Evolutionary conservation across 1,284 basidiomycete species (phyloP).

Genomic region (Macrocybe sp.): DNA sequence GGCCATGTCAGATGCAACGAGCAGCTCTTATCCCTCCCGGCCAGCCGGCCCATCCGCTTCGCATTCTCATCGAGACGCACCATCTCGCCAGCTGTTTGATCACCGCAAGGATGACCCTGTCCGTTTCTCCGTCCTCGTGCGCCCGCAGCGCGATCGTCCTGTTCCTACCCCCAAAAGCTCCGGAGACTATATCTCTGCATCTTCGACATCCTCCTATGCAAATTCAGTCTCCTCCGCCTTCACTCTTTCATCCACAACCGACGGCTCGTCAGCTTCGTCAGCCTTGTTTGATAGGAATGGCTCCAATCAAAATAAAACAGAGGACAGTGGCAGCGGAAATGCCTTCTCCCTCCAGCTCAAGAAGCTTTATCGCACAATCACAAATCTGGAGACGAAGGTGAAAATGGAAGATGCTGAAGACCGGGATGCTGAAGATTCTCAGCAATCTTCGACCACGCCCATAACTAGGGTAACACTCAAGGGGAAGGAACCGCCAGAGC

Average conservation of each 20-base stretch:
- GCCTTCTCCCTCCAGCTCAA: slow-evolving; percentile 75
- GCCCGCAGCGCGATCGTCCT: slow-evolving; percentile 35
- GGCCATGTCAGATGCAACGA: slow-evolving; percentile 48
- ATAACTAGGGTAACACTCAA: slow-evolving; percentile 49
- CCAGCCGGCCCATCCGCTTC: slow-evolving; percentile 27
- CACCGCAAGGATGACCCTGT: slow-evolving; percentile 83
- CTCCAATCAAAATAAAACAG: slow-evolving; percentile 35
- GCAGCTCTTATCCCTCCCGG: slow-evolving; percentile 47
- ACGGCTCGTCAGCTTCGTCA: slow-evolving; percentile 64
- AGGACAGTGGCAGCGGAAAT: slow-evolving; percentile 53
- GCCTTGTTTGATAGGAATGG: slow-evolving; percentile 48
- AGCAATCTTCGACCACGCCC: slow-evolving; percentile 17
- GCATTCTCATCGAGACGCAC: slow-evolving; percentile 29
- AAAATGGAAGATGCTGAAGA: slow-evolving; percentile 58
- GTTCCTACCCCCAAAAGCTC: slow-evolving; percentile 54
- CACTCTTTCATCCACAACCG: slow-evolving; percentile 74
- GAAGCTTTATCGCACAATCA: slow-evolving; percentile 73
- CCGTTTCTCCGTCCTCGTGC: slow-evolving; percentile 62
- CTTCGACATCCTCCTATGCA: slow-evolving; percentile 73
- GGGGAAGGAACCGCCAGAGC: slow-evolving; percentile 32
- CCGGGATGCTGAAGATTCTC: slow-evolving; percentile 33
- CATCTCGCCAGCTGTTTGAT: slow-evolving; percentile 70
- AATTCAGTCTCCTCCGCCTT: slow-evolving; percentile 66
- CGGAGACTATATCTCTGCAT: slow-evolving; percentile 68
- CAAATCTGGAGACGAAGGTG: slow-evolving; percentile 66